Evolutionary conservation across 768 basidiomycete species (phyloP).

Genomic region (Pleurotus tuber-regium): DNA sequence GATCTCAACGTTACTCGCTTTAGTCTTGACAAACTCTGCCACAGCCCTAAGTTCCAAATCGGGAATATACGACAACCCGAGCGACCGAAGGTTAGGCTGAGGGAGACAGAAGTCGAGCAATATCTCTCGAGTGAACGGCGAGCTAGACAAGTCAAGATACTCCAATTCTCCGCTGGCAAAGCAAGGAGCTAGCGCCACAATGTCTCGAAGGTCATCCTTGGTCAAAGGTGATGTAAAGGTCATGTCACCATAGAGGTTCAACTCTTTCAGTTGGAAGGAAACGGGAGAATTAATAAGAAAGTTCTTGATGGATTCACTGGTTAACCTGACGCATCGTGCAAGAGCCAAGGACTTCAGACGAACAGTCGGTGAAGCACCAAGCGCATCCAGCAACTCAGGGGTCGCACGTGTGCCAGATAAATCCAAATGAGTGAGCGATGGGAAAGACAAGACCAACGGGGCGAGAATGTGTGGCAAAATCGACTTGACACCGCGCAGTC

Average conservation of each 20-base stretch:
- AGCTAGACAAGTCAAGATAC: conserved; percentile 89
- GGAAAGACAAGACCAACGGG: conserved; percentile 78
- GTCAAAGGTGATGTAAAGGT: conserved; percentile 77
- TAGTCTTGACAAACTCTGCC: conserved; percentile 62
- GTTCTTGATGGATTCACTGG: conserved; percentile 70
- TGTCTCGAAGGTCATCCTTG: conserved; percentile 58
- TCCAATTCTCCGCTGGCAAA: conserved; percentile 71
- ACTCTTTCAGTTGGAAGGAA: conserved; percentile 61
- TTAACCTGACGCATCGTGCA: conserved; percentile 82
- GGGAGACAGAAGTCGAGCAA: conserved; percentile 51
- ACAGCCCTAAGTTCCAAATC: conserved; percentile 63
- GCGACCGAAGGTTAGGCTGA: conserved; percentile 76
- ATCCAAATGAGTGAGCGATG: conserved; percentile 86
- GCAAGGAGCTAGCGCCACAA: conserved; percentile 75
- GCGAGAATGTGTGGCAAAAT: conserved; percentile 65
- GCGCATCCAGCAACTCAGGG: conserved; percentile 66
- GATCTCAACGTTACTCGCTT: conserved; percentile 79
- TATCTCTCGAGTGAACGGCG: conserved; percentile 62
- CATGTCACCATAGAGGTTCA: conserved; percentile 87
- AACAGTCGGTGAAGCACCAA: conserved; percentile 63
- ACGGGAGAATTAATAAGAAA: conserved; percentile 72
- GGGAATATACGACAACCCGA: conserved; percentile 88
- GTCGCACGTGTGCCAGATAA: conserved; percentile 85
- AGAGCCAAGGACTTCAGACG: conserved; percentile 78
- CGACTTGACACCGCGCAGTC: conserved; percentile 80